Percentiles rank a stretch among this genome's conserved stretches.
phyloP scores from a whole-genome alignment of 805 yeast genomes.

The Wickerhamomyces chambardii region DNA sequence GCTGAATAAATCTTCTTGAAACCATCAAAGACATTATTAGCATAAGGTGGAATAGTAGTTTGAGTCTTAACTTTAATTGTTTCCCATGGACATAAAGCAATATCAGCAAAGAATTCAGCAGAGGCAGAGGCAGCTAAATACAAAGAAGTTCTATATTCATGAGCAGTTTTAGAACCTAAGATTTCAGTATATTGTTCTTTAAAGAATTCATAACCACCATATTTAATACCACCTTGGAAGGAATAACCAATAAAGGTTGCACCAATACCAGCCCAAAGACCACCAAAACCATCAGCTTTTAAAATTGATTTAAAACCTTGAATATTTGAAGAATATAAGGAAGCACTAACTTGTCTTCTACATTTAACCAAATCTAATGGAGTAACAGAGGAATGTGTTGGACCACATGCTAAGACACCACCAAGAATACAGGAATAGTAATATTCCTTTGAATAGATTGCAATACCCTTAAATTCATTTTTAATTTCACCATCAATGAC shows the following conservation, averaged over 20 bases:
- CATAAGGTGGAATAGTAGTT: slow-evolving; percentile 85
- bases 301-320: slow-evolving; percentile 79
- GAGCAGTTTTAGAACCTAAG: slow-evolving; percentile 55
- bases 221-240: slow-evolving; percentile 95
- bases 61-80: slow-evolving; percentile 93
- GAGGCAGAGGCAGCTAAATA: slow-evolving; percentile 83
- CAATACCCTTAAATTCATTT: slow-evolving; percentile 14
- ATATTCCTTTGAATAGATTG: slow-evolving; percentile 29
- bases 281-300: slow-evolving; percentile 63
- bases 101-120: slow-evolving; percentile 91
- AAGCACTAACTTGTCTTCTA: slow-evolving; percentile 79
- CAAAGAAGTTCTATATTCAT: slow-evolving; percentile 60
- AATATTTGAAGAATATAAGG: slow-evolving; percentile 63
- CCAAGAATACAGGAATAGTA: slow-evolving; percentile 54
- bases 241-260: slow-evolving; percentile 93
- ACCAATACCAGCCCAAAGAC: slow-evolving; percentile 80
- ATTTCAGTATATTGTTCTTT: slow-evolving; percentile 66
- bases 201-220: slow-evolving; percentile 90
- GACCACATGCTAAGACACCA: slow-evolving; percentile 84
- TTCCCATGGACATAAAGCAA: slow-evolving; percentile 88
- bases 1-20: slow-evolving; percentile 52
- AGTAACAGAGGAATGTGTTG: slow-evolving; percentile 89
- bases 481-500: slow-evolving; percentile 3
- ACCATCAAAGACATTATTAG: slow-evolving; percentile 55
- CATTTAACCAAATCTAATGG: slow-evolving; percentile 93